Evolutionary conservation across 2,329 filamentous ascomycete species (phyloP), one percentile per base, ranked within the genome.

Genomic region (Tolypocladium tundrense): DNA sequence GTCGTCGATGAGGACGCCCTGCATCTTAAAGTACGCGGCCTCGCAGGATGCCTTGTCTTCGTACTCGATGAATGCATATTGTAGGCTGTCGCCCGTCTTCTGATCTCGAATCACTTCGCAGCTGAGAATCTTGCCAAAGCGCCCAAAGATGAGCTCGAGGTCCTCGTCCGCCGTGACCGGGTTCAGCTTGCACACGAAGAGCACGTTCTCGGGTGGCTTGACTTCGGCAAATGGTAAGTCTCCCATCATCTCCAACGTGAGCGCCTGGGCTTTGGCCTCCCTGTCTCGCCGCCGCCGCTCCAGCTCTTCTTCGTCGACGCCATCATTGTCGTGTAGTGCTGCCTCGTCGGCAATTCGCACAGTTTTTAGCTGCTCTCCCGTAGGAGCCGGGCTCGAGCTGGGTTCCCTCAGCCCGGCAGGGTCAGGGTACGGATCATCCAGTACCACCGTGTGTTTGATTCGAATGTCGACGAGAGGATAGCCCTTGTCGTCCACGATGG

Each of bases 101-200:
- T 89, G 90, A 71, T 99, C 94, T 54, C 93, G 83, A 61, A 99
- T 97, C 40, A 99, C 90, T 74, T 99, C 94, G 69, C 94, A 99
- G 53, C 91, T 96, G 31, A 97, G 73, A 48, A 99, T 96, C 68
- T 88, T 93, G 64, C 94, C 94, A 66, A 99, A 99, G 0, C 94
- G 92, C 58, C 90, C 93, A 74, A 99, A 99, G 62, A 99, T 97
- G 63, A 97, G 82, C 70, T 97, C 88, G 53, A 99, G 79, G 69
- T 99, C 94, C 67, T 96, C 88, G 68, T 97, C 93, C 68, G 90
- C 88, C 11, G 94, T 99, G 53, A 99, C 91, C 0, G 94, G 94
- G 66, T 99, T 99, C 50, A 99, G 80, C 72, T 99, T 99, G 86
- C 94, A 99, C 50, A 99, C 92, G 69, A 99, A 99, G 2, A 99